Base-by-base conservation (phyloP, 2,329 filamentous ascomycete genomes). In the Fusarium heterosporum region DNA sequence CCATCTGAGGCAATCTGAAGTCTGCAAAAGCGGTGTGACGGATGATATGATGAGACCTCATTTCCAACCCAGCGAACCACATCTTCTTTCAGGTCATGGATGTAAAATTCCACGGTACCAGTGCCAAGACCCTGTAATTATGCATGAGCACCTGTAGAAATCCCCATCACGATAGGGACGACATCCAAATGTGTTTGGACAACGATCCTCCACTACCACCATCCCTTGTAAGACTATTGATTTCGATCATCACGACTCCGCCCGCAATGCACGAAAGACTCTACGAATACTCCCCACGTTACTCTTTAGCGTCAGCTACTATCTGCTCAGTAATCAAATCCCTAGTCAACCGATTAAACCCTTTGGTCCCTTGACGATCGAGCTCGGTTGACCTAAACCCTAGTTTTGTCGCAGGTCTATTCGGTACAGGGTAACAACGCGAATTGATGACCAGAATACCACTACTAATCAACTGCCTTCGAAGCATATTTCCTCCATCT, bases 161-260 rank as follows among this genome's bases (percentile, higher is more conserved):
- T 17, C 13, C 16, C 25, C 13, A 17, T 52, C 50, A n/a, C 36
- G 5, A 30, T 19, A 6, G 32, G 29, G 16, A 36, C n/a, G 16
- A 28, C n/a, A 34, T 19, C 16, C 8, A 19, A 39, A 16, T 22
- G n/a, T 36, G 40, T 38, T 16, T 19, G 10, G 30, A 39, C 38
- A 53, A 19, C 29, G 28, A 40, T 14, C 28, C 11, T 22, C 34
- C 46, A 40, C 17, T 17, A 47, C 17, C 39, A 17, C 9, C 19
- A 41, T 25, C 9, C 34, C 47, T 38, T 49, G 26, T 17, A 54
- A 43, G 14, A 22, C 11, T 22, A 48, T 25, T 66, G 58, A 67
- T 67, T 67, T 68, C 32, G 59, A 64, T 68, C 64, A 59, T 51
- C 64, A 32, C 39, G 19, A 64, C 29, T 50, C 54, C 34, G 54